These are phyloP conservation scores for Pseudogymnoascus sp. DNA, from an alignment of 2,329 filamentous ascomycete species.

Conservation along the genomic window DNA sequence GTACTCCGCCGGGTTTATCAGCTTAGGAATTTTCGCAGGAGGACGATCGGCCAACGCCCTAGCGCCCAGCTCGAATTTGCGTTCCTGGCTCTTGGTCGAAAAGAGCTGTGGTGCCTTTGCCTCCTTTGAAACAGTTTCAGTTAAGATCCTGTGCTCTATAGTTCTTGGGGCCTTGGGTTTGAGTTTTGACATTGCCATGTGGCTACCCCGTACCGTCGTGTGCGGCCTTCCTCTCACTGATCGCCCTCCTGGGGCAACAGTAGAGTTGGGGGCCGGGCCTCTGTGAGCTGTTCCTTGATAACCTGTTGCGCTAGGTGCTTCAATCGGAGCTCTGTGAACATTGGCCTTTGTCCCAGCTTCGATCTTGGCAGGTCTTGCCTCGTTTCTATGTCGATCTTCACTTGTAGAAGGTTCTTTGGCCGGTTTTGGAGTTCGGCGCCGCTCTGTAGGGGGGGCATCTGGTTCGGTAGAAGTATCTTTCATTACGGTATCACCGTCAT, in stretches of 20 bases:
- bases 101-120: background rate
- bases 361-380: background rate
- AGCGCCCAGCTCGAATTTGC: background rate
- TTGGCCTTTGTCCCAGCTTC: background rate
- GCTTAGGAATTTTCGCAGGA: background rate
- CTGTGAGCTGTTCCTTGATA: constrained; percentile 24
- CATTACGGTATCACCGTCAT: background rate
- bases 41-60: background rate
- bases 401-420: background rate
- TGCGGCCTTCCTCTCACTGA: background rate
- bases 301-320: constrained; percentile 17
- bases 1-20: background rate
- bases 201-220: background rate
- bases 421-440: background rate
- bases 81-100: background rate
- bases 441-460: background rate
- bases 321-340: background rate
- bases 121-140: background rate
- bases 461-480: background rate
- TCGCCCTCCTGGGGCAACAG: background rate
- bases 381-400: background rate
- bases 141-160: background rate
- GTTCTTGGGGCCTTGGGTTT: background rate
- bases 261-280: background rate
- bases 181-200: background rate